Percentiles rank a stretch among this genome's conserved stretches.
phyloP scores from a whole-genome alignment of 73 alveolate species.

The Tetrahymena borealis region DNA sequence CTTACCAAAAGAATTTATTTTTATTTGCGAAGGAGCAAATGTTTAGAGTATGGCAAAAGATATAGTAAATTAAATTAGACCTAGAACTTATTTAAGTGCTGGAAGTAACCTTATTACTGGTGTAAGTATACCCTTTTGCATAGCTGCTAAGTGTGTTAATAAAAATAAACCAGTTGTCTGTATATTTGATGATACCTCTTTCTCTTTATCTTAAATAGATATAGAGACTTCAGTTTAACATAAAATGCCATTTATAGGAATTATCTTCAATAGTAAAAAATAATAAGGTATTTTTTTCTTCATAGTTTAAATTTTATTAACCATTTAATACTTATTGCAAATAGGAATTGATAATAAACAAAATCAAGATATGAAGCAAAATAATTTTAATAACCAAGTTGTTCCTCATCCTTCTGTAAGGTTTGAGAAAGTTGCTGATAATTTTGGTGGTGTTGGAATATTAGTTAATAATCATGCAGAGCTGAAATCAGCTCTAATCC shows the following conservation, averaged over 20 bases:
- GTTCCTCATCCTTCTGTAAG: background rate
- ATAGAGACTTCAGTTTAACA: constrained; percentile 66
- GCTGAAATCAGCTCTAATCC: background rate
- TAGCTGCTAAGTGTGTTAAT: constrained; percentile 63
- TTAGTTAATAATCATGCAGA: background rate
- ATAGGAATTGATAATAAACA: background rate
- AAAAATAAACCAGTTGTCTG: constrained; percentile 61
- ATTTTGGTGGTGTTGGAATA: background rate
- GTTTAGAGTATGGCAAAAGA: constrained; percentile 87
- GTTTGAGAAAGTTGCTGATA: background rate
- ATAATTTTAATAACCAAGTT: background rate
- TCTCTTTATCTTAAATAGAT: constrained; percentile 82
- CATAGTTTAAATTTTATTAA: background rate
- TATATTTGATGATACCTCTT: constrained; percentile 81
- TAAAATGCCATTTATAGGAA: constrained; percentile 44
- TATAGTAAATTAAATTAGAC: constrained; percentile 44
- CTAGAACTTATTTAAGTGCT: constrained; percentile 68
- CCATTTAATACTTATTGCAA: too few species aligned
- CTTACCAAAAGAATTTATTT: constrained; percentile 57
- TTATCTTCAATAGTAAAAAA: constrained; percentile 62
- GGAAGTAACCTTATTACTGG: constrained; percentile 88
- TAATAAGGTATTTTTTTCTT: background rate
- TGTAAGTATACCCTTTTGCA: constrained; percentile 67
- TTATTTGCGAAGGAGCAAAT: constrained; percentile 76
- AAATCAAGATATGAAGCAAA: background rate